Evolutionary conservation across 129 eudicot species (phyloP).

Genomic region (Lonicera japonica): DNA sequence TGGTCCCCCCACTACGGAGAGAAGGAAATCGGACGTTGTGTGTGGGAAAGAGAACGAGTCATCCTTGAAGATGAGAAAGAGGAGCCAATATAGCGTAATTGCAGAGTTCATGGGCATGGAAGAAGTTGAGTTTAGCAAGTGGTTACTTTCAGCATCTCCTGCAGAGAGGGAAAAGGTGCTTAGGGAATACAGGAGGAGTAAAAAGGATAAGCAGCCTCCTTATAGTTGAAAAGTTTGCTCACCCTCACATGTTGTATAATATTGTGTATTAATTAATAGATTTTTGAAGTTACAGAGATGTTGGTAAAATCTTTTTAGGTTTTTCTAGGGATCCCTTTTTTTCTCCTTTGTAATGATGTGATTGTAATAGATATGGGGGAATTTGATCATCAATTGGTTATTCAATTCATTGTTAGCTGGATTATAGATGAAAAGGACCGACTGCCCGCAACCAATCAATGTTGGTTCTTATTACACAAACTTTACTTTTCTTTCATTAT

Average conservation of each 20-base stretch:
- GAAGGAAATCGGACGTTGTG: slow-evolving; percentile 20
- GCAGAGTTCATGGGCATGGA: slow-evolving; percentile 59
- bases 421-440: too few species aligned
- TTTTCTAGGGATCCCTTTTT: too few species aligned
- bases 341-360: neutral
- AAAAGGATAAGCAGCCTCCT: slow-evolving; percentile 30
- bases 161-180: slow-evolving; percentile 50
- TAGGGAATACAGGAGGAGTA: slow-evolving; percentile 40
- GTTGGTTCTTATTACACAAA: too few species aligned
- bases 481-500: too few species aligned
- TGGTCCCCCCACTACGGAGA: slow-evolving; percentile 12
- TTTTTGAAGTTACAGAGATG: neutral
- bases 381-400: too few species aligned
- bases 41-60: slow-evolving; percentile 21
- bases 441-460: too few species aligned
- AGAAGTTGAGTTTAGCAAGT: slow-evolving; percentile 68
- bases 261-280: neutral
- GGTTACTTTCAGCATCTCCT: slow-evolving; percentile 59
- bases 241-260: neutral
- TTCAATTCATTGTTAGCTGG: too few species aligned
- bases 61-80: slow-evolving; percentile 33
- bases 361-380: neutral
- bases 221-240: slow-evolving; percentile 1
- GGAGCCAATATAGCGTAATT: slow-evolving; percentile 45
- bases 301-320: neutral